Percentiles rank a stretch among this genome's conserved stretches.
Evolutionary conservation across 805 yeast genomes (phyloP).

Genomic region (Sugiyamaella floridensis): DNA sequence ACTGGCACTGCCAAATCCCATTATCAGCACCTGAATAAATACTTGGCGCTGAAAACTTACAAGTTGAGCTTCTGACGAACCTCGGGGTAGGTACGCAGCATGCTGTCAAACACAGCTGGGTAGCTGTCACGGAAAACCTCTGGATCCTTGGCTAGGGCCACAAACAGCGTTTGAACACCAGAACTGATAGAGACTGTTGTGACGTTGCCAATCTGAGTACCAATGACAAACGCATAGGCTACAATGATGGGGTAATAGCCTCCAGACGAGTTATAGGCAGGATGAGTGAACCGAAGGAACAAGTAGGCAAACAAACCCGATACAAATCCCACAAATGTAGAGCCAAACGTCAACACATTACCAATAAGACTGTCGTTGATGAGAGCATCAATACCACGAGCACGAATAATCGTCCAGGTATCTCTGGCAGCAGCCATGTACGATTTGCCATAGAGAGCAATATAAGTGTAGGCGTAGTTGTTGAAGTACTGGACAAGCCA

Average conservation of each 20-base stretch:
- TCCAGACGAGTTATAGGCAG: constrained; percentile 55
- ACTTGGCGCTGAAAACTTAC: background rate
- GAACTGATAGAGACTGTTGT: constrained; percentile 69
- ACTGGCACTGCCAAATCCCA: background rate
- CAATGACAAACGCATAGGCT: constrained; percentile 65
- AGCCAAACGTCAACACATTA: constrained; percentile 70
- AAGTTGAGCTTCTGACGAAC: constrained; percentile 47
- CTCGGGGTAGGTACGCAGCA: constrained; percentile 60
- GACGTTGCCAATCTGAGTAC: constrained; percentile 68
- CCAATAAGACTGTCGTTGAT: constrained; percentile 78
- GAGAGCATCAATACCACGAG: constrained; percentile 77
- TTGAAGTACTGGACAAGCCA: constrained; percentile 83
- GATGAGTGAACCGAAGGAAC: constrained; percentile 60
- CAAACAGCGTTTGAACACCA: constrained; percentile 77
- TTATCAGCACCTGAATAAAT: background rate
- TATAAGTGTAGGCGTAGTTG: constrained; percentile 80
- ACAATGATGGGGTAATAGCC: constrained; percentile 62
- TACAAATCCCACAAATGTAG: constrained; percentile 65
- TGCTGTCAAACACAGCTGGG: constrained; percentile 58
- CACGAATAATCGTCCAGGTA: constrained; percentile 69
- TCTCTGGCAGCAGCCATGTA: constrained; percentile 73
- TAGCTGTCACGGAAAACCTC: constrained; percentile 69
- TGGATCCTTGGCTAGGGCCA: constrained; percentile 79
- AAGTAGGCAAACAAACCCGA: constrained; percentile 56
- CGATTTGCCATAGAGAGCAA: constrained; percentile 79